Percentiles rank a stretch among this genome's conserved stretches.
Evolutionary conservation across 2,329 filamentous ascomycete species (phyloP).

Genomic region (Penicillium sp.): DNA sequence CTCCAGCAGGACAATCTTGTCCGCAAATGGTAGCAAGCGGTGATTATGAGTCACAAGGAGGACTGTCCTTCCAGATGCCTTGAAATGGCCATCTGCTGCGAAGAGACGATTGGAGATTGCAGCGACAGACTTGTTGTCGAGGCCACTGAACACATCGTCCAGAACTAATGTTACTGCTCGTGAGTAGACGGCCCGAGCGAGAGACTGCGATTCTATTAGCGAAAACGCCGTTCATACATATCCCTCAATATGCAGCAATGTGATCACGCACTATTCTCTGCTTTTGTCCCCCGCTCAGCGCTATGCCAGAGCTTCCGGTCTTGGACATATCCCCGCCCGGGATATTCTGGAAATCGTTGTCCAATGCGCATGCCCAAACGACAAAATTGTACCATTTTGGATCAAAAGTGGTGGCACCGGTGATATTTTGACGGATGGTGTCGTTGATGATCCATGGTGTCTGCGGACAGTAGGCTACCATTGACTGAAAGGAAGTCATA

Average conservation of each 20-base stretch:
- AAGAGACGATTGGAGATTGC: conserved; percentile 41
- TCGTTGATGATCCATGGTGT: conserved; percentile 21
- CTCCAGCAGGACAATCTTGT: conserved; percentile 5
- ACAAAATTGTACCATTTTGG: conserved; percentile 29
- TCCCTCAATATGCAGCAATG: no score
- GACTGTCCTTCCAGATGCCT: conserved; percentile 31
- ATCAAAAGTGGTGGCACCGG: conserved; percentile 24
- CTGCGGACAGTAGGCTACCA: conserved; percentile 24
- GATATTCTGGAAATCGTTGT: conserved; percentile 29
- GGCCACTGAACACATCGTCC: conserved; percentile 47
- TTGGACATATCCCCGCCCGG: conserved; percentile 33
- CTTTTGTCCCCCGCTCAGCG: conserved; percentile 48
- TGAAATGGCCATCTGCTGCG: conserved; percentile 40
- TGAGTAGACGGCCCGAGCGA: conserved; percentile 47
- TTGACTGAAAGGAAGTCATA: background rate
- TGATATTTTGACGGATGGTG: conserved; percentile 26
- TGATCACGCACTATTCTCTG: conserved; percentile 36
- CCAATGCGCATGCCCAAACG: conserved; percentile 26
- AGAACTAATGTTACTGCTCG: conserved; percentile 43
- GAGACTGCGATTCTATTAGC: conserved; percentile 18
- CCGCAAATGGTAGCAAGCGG: conserved; percentile 2
- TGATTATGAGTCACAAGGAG: conserved; percentile 27
- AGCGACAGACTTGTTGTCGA: conserved; percentile 44
- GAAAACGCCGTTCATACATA: no score
- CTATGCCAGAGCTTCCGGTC: conserved; percentile 44